Conservation (phyloP, 192 early-diverging fungal species). For the Coemansia umbellata region DNA sequence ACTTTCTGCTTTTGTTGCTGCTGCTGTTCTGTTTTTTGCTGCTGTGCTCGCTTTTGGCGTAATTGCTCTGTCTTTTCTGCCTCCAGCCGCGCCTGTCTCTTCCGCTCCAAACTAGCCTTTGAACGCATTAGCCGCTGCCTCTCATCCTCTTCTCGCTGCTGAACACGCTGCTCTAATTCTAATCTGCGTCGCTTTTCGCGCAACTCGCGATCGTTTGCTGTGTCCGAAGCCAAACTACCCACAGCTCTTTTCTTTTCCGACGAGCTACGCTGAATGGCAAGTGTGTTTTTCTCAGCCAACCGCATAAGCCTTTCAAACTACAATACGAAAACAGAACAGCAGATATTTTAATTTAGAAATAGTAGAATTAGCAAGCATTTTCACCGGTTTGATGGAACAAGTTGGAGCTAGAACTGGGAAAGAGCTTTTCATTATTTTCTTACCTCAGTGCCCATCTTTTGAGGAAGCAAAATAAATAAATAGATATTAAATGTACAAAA, state of each 20-base stretch:
- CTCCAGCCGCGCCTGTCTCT: slow-evolving; percentile 10
- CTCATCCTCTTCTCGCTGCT: slow-evolving; percentile 33
- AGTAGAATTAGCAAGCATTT: neutral
- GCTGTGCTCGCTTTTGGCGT: neutral
- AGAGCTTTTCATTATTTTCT: neutral
- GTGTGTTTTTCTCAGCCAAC: slow-evolving; percentile 43
- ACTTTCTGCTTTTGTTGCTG: slow-evolving; percentile 6
- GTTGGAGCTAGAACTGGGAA: neutral
- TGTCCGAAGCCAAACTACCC: neutral
- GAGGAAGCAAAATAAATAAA: no score
- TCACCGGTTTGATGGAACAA: no score
- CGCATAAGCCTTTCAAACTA: slow-evolving; percentile 51
- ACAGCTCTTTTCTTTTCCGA: slow-evolving; percentile 9
- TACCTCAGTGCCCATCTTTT: slow-evolving; percentile 38
- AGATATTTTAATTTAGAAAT: no score
- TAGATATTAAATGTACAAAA: neutral
- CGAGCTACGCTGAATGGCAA: slow-evolving; percentile 35
- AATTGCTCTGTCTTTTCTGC: neutral
- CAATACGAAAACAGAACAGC: neutral
- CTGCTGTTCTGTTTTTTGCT: neutral
- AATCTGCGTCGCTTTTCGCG: slow-evolving; percentile 26
- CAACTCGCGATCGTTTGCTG: slow-evolving; percentile 3
- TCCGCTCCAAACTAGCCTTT: slow-evolving; percentile 8
- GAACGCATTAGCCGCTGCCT: slow-evolving; percentile 9
- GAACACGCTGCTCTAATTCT: slow-evolving; percentile 29